Percentiles rank a stretch among this genome's conserved stretches.
These are phyloP conservation scores for Kwoniella dejecticola DNA, from an alignment of 768 basidiomycete genomes.

Conservation along the genomic window DNA sequence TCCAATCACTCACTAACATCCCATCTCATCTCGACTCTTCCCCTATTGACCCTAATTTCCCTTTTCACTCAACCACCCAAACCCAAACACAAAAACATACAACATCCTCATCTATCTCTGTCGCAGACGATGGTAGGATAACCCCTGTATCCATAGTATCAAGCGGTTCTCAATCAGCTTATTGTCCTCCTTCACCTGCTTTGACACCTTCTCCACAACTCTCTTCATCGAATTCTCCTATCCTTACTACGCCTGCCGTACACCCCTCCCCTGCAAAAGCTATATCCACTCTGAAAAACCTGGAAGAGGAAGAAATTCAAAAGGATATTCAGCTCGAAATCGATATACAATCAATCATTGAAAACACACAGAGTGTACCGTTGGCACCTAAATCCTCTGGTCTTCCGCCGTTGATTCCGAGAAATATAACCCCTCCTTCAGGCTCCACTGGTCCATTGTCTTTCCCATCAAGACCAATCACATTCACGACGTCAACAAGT, in stretches of 20 bases:
- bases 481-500: slow-evolving; percentile 7
- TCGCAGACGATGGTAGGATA: background rate
- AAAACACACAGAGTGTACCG: background rate
- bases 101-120: background rate
- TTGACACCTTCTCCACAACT: slow-evolving; percentile 21
- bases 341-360: background rate
- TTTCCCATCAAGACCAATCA: slow-evolving; percentile 1
- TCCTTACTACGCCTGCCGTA: slow-evolving; percentile 13
- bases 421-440: slow-evolving; percentile 4
- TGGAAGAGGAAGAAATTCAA: background rate
- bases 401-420: slow-evolving; percentile 10
- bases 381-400: background rate
- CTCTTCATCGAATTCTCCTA: slow-evolving; percentile 16
- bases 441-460: slow-evolving; percentile 16
- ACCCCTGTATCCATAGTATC: slow-evolving; percentile 13
- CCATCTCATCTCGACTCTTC: slow-evolving; percentile 16
- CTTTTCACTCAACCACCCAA: slow-evolving; percentile 9
- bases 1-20: slow-evolving; percentile 4
- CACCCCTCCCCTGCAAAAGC: background rate
- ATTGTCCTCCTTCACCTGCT: slow-evolving; percentile 25
- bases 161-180: slow-evolving; percentile 7
- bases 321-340: background rate
- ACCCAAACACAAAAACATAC: slow-evolving; percentile 2
- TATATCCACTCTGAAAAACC: background rate
- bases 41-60: slow-evolving; percentile 22